Base-by-base conservation (phyloP, 345 rosid genomes). In the Rhodomyrtus tomentosa region DNA sequence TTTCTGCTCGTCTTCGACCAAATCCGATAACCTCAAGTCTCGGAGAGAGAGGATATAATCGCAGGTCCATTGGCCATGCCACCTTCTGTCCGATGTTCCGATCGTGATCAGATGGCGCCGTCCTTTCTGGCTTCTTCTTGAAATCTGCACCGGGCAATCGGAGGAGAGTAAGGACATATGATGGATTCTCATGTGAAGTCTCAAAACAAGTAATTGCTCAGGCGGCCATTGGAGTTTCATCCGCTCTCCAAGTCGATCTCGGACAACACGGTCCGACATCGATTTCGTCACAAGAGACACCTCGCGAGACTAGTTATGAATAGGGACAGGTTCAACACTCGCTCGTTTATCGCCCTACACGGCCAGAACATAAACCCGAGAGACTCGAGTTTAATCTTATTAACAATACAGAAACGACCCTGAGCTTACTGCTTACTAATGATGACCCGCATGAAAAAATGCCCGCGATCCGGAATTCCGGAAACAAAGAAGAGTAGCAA, bases 21-120 rank as follows among this genome's bases (percentile, higher is more conserved):
- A 90, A 89, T 96, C 99, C 53, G 87, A 82, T 84, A 95, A 91
- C 38, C 81, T 83, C 51, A 96, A 92, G 82, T 94, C 96, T 50
- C 80, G 89, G 27, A 96, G 92, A 68, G 98, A 91, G 59, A 96
- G 81, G n/a, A 89, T 55, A 85, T 89, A 93, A 7, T 95, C 93
- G 82, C 86, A 87, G 59, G 79, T 92, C 98, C 96, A 96, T 4
- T 84, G 87, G 27, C 95, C 96, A 45, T 89, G 90, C 97, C 98
- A 92, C 87, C 87, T 95, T n/a, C 95, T 94, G 48, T 91, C 91
- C 2, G 91, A 89, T 10, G 98, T 92, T 10, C 98, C 93, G 76
- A 96, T 82, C 1, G 89, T 91, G 82, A 96, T 91, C 85, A 96
- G 80, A 79, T 27, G 49, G 25, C 81, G 85, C 0, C 82, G 53